Conservation (phyloP, 2,329 filamentous ascomycete species). For the Camillea tinctor region DNA sequence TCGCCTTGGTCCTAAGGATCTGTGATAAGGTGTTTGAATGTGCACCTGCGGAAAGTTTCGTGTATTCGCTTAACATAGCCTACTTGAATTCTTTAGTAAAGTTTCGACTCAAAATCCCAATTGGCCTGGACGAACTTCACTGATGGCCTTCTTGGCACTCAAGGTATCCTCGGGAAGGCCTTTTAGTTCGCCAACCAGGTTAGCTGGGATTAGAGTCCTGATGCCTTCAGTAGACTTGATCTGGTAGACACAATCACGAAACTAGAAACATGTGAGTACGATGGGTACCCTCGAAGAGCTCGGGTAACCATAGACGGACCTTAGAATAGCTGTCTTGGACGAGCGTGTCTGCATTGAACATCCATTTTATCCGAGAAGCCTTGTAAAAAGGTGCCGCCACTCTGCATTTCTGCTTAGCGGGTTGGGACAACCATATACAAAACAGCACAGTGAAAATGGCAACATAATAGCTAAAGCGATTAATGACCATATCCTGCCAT, state of each 20-base stretch:
- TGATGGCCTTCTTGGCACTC: constrained; percentile 48
- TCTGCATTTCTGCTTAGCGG: constrained; percentile 27
- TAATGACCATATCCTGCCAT: constrained; percentile 27
- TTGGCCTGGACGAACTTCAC: constrained; percentile 38
- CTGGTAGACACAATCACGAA: constrained; percentile 49
- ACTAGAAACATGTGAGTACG: constrained; percentile 33
- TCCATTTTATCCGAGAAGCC: constrained; percentile 49
- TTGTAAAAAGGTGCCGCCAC: constrained; percentile 47
- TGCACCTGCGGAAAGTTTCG: constrained; percentile 46
- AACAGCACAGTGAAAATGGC: constrained; percentile 38
- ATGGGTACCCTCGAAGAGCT: not conserved
- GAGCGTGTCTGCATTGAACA: constrained; percentile 48
- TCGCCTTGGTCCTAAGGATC: constrained; percentile 46
- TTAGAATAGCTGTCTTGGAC: constrained; percentile 50
- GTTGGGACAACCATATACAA: constrained; percentile 39
- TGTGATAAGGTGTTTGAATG: constrained; percentile 45
- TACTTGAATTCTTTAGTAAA: constrained; percentile 22
- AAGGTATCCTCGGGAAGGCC: constrained; percentile 47
- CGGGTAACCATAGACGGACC: constrained; percentile 29
- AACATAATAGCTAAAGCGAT: constrained; percentile 41
- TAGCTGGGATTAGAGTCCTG: constrained; percentile 47
- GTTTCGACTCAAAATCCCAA: not conserved
- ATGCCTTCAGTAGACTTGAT: constrained; percentile 51
- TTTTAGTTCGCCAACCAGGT: constrained; percentile 46
- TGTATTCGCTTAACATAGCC: constrained; percentile 52